phyloP scores from a whole-genome alignment of 441 rosid species.

The Gossypium gossypioides region DNA sequence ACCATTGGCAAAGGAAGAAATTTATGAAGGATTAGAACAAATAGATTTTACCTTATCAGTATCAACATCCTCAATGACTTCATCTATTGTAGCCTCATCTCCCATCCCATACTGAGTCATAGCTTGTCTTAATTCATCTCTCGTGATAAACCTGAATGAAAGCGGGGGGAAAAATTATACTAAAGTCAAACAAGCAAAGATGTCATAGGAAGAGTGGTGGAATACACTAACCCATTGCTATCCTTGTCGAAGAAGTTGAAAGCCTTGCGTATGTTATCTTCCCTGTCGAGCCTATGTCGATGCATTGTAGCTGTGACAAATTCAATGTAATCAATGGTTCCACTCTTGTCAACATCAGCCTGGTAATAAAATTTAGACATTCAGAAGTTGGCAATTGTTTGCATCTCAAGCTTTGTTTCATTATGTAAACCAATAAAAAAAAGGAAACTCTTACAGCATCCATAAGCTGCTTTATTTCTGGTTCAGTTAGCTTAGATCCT shows the following conservation, averaged over 20 bases:
- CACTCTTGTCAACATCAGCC: conserved; percentile 77
- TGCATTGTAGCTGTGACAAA: conserved; percentile 80
- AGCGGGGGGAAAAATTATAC: too few relatives aligned
- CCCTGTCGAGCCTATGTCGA: conserved; percentile 66
- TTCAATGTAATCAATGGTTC: conserved; percentile 64
- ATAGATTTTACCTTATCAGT: conserved; percentile 34
- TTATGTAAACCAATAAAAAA: not conserved
- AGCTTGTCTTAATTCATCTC: conserved; percentile 73
- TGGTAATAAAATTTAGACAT: conserved; percentile 15
- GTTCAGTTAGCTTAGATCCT: conserved; percentile 69
- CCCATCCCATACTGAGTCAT: conserved; percentile 73
- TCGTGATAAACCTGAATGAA: conserved; percentile 51
- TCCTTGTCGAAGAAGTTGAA: conserved; percentile 69
- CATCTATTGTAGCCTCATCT: conserved; percentile 68
- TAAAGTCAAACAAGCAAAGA: not conserved
- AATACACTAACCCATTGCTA: conserved; percentile 46
- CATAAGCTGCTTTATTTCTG: conserved; percentile 74
- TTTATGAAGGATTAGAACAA: not conserved
- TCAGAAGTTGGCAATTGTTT: not conserved
- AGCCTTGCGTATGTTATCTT: conserved; percentile 53
- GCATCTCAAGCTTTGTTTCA: not conserved
- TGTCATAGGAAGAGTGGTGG: not conserved
- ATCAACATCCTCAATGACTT: conserved; percentile 59
- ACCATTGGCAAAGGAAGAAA: not conserved
- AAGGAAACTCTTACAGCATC: conserved; percentile 57